Percentiles rank a stretch among this genome's conserved stretches.
These are phyloP conservation scores for Millerozyma miso DNA, from an alignment of 805 yeast genomes.

Conservation along the genomic window DNA sequence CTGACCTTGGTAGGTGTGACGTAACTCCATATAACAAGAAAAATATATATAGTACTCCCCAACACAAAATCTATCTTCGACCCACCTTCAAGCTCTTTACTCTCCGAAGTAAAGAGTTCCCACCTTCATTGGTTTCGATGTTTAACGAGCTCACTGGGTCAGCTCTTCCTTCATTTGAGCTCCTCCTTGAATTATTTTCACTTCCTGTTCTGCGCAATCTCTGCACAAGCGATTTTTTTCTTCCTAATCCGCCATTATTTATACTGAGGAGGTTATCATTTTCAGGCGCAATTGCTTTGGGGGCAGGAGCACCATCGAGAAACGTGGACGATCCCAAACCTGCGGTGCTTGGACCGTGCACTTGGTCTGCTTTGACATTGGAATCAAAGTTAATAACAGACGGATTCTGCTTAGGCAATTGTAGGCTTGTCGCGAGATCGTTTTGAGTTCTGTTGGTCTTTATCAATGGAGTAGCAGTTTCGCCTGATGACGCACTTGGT, in stretches of 20 bases:
- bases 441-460: constrained; percentile 15
- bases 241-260: constrained; percentile 49
- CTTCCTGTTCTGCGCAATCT: constrained; percentile 46
- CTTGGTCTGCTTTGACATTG: constrained; percentile 58
- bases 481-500: constrained; percentile 7
- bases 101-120: constrained; percentile 68
- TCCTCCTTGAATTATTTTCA: constrained; percentile 28
- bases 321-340: constrained; percentile 93
- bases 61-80: constrained; percentile 23
- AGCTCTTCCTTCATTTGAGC: constrained; percentile 20
- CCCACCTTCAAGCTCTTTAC: constrained; percentile 87
- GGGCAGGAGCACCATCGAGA: constrained; percentile 94
- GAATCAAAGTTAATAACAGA: constrained; percentile 68
- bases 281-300: constrained; percentile 34
- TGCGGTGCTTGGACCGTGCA: constrained; percentile 81
- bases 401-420: constrained; percentile 47
- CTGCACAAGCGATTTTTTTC: constrained; percentile 82
- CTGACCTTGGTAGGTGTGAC: background rate
- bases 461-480: constrained; percentile 9
- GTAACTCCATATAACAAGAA: too few relatives aligned
- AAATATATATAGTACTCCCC: too few relatives aligned
- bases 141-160: constrained; percentile 11
- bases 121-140: constrained; percentile 14
- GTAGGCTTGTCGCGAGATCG: constrained; percentile 18
- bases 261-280: constrained; percentile 15